These are phyloP conservation scores for Solanum gracilifrons DNA, from an alignment of 257 asterid species.

Conservation along the genomic window DNA sequence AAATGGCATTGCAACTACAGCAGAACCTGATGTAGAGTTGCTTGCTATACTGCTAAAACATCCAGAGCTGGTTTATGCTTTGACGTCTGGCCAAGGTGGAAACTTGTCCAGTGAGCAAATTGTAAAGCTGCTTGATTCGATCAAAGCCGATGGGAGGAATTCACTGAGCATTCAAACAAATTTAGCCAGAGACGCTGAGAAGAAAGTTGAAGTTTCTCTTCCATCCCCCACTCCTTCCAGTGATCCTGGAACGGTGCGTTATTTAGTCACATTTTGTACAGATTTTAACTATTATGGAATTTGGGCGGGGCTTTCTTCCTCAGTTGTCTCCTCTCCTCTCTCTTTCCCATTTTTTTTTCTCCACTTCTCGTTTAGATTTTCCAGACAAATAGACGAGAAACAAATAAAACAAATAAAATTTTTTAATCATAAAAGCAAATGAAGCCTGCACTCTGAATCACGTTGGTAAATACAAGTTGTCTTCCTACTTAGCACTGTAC, in stretches of 20 bases:
- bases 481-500: not conserved
- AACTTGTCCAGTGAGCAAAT: conserved; percentile 53
- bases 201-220: conserved; percentile 74
- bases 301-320: not conserved
- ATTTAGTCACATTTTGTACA: conserved; percentile 50
- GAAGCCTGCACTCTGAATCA: not conserved
- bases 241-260: conserved; percentile 95
- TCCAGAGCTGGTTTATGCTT: conserved; percentile 80
- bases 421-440: not conserved
- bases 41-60: conserved; percentile 82
- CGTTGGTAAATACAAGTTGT: not conserved
- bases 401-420: not conserved
- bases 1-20: conserved; percentile 19
- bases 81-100: conserved; percentile 84
- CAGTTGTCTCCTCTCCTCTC: not conserved
- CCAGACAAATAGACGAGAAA: not conserved
- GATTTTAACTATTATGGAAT: conserved; percentile 16
- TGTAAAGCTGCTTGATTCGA: conserved; percentile 76
- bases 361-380: not conserved
- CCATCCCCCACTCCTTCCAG: conserved; percentile 98
- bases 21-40: conserved; percentile 77
- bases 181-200: conserved; percentile 30
- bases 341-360: not conserved
- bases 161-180: conserved; percentile 35
- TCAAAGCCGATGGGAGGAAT: conserved; percentile 50